phyloP scores from a whole-genome alignment of 1,284 basidiomycete species.

The Microstroma glucosiphilum region DNA sequence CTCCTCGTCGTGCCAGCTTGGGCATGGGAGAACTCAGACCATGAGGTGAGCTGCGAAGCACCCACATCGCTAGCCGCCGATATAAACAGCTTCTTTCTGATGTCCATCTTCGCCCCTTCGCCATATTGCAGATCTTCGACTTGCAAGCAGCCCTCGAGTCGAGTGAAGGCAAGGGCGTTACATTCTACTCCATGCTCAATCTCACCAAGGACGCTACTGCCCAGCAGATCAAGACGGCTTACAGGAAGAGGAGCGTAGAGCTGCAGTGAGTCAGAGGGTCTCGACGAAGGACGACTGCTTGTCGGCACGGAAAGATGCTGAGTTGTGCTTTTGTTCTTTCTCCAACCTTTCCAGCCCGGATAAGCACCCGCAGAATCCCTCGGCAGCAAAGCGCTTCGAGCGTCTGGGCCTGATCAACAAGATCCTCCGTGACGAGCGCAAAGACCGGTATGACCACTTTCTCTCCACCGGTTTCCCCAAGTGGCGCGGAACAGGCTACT shows the following conservation, averaged over 20 bases:
- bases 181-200: conserved; percentile 43
- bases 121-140: conserved; percentile 48
- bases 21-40: conserved; percentile 1
- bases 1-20: background rate
- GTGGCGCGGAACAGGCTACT: conserved; percentile 45
- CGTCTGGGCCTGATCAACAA: conserved; percentile 44
- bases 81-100: no score
- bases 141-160: conserved; percentile 41
- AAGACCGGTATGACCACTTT: conserved; percentile 48
- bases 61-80: no score
- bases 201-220: conserved; percentile 23
- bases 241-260: conserved; percentile 41
- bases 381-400: conserved; percentile 43
- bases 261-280: conserved; percentile 30
- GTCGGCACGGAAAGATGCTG: no score
- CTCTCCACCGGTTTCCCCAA: conserved; percentile 44
- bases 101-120: no score
- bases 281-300: no score
- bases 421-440: conserved; percentile 43
- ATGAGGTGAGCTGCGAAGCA: background rate
- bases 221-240: conserved; percentile 40
- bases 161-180: conserved; percentile 30
- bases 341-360: conserved; percentile 27
- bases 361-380: conserved; percentile 30
- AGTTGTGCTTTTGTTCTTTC: background rate